phyloP scores from a whole-genome alignment of 2,329 filamentous ascomycete genomes.

The Stagonosporopsis rhizophila region DNA sequence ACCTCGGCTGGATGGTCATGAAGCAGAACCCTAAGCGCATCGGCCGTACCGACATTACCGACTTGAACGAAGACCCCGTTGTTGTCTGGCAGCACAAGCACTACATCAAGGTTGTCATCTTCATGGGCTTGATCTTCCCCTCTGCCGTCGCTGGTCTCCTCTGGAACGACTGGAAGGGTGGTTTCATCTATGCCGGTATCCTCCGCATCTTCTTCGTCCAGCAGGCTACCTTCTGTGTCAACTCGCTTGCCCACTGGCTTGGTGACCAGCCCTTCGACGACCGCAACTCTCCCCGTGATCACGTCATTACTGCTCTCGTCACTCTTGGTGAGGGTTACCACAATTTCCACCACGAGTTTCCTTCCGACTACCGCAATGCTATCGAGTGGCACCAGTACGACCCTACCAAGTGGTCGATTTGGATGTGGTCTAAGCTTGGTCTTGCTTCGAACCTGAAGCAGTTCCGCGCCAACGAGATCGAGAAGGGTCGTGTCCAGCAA shows the following conservation, averaged over 20 bases:
- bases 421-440: conserved; percentile 53
- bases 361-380: conserved; percentile 54
- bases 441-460: conserved; percentile 54
- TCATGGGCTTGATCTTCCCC: conserved; percentile 58
- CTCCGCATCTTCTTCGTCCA: conserved; percentile 61
- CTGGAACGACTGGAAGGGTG: conserved; percentile 59
- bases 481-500: conserved; percentile 54
- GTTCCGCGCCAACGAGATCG: conserved; percentile 55
- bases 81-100: conserved; percentile 60
- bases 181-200: conserved; percentile 60
- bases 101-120: conserved; percentile 57
- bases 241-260: conserved; percentile 62
- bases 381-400: conserved; percentile 54
- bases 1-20: conserved; percentile 62
- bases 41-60: conserved; percentile 59
- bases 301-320: conserved; percentile 53
- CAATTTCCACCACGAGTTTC: conserved; percentile 57
- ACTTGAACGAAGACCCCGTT: conserved; percentile 59
- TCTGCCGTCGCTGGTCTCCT: conserved; percentile 57
- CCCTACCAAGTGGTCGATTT: conserved; percentile 56
- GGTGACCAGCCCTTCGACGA: conserved; percentile 56
- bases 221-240: conserved; percentile 63
- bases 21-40: conserved; percentile 62
- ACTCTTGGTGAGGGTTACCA: conserved; percentile 56
- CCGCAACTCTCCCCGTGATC: conserved; percentile 53